Percentiles rank a stretch among this genome's conserved stretches.
phyloP scores from a whole-genome alignment of 2,329 filamentous ascomycete genomes.

The Xylaria hypoxylon region DNA sequence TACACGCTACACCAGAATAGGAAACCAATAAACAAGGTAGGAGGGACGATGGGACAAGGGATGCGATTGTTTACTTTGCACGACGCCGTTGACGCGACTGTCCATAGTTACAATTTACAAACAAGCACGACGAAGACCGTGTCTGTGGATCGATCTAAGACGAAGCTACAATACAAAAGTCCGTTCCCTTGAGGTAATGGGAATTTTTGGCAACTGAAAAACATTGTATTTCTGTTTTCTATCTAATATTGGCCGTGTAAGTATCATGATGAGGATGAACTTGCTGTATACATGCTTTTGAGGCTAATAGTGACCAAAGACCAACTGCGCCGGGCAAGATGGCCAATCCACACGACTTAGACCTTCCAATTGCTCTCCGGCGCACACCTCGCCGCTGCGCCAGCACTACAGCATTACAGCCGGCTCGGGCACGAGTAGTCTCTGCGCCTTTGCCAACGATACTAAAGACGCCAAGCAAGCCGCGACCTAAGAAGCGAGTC shows the following conservation, averaged over 20 bases:
- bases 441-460: constrained; percentile 31
- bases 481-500: constrained; percentile 60
- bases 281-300: background rate
- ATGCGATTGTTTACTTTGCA: constrained; percentile 37
- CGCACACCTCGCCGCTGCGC: constrained; percentile 61
- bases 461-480: constrained; percentile 49
- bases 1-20: constrained; percentile 53
- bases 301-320: constrained; percentile 14
- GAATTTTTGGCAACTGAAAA: too few relatives aligned
- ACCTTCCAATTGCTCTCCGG: constrained; percentile 67
- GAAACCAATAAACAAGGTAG: constrained; percentile 61
- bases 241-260: background rate
- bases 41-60: constrained; percentile 18
- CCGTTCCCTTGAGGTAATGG: background rate
- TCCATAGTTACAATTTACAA: constrained; percentile 24
- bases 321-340: constrained; percentile 35
- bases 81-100: constrained; percentile 29
- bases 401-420: constrained; percentile 37
- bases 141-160: constrained; percentile 12
- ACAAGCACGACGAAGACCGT: background rate
- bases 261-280: background rate
- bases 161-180: constrained; percentile 4
- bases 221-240: too few relatives aligned
- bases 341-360: constrained; percentile 41
- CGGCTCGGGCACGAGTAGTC: constrained; percentile 39